Conservation (phyloP, 2,329 filamentous ascomycete genomes). For the Penicillium nordicum region DNA sequence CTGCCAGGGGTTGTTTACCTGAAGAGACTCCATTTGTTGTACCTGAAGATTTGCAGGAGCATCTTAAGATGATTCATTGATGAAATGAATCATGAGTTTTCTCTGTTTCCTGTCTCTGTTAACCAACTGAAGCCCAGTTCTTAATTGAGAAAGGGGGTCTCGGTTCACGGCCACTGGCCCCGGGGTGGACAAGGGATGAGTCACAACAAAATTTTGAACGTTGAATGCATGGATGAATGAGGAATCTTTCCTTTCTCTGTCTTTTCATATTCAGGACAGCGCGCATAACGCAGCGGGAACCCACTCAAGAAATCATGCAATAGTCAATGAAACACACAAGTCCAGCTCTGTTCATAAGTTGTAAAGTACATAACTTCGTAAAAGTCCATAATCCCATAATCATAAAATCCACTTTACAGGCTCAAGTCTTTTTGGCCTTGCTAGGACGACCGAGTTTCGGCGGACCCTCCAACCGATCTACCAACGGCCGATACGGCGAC, state of each 20-base stretch:
- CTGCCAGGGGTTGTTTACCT: conserved; percentile 9
- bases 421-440: conserved; percentile 36
- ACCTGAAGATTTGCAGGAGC: conserved; percentile 7
- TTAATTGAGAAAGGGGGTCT: background rate
- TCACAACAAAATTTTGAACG: background rate
- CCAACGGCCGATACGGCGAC: conserved; percentile 59
- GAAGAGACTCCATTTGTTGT: conserved; percentile 13
- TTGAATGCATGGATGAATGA: background rate
- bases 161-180: background rate
- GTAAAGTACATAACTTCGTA: conserved; percentile 25
- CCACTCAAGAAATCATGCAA: background rate
- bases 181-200: background rate
- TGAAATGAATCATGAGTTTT: background rate
- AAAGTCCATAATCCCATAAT: conserved; percentile 12
- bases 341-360: background rate
- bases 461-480: conserved; percentile 48
- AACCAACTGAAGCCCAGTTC: too few species aligned
- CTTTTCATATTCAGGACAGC: background rate
- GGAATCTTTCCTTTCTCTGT: background rate
- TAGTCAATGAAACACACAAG: background rate
- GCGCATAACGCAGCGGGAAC: background rate
- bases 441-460: conserved; percentile 28
- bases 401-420: conserved; percentile 1
- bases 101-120: background rate
- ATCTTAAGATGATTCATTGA: conserved; percentile 8